Base-by-base conservation (phyloP, 106 monocot genomes). In the Vanilla planifolia region DNA sequence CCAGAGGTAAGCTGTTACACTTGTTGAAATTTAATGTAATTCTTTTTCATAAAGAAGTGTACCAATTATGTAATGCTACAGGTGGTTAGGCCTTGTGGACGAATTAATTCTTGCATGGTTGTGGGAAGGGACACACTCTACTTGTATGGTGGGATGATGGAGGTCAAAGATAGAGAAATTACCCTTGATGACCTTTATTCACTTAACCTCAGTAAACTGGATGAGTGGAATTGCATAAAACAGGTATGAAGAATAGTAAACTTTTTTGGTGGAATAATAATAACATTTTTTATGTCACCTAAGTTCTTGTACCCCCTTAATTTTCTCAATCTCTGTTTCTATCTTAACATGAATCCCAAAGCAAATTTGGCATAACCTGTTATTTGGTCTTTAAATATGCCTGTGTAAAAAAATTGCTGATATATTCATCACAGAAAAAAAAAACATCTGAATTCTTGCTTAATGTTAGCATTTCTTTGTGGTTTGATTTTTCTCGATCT, bases 181-280 rank as follows among this genome's bases (percentile, higher is more conserved):
- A 91, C 96, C n/a, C 91, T 96, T 64, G 96, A 96, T 81, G 96
- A 96, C 77, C 68, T 96, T 3, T 87, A 91, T 61, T 83, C 84
- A n/a, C 91, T 96, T 63, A 91, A 96, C 69, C 84, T 96, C 32
- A 87, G 84, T 67, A 96, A 91, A 75, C 76, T 96, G 16, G 96
- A 96, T 50, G 90, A 96, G 60, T 96, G 96, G 96, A 90, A 96
- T 67, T 96, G 96, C 75, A 81, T 96, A 61, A 79, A 87, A 71
- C 81, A 76, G 79, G 96, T 96, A 50, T 43, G 75, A 29, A 53
- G 53, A 20, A 4, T 57, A 34, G 33, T 34, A n/a, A n/a, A n/a
- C n/a, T n/a, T n/a, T n/a, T n/a, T n/a, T n/a, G n/a, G n/a, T n/a
- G n/a, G n/a, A n/a, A n/a, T n/a, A n/a, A n/a, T n/a, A n/a, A n/a